Conservation (phyloP, 371 early-diverging fungal genomes). For the Mucor circinelloides region DNA sequence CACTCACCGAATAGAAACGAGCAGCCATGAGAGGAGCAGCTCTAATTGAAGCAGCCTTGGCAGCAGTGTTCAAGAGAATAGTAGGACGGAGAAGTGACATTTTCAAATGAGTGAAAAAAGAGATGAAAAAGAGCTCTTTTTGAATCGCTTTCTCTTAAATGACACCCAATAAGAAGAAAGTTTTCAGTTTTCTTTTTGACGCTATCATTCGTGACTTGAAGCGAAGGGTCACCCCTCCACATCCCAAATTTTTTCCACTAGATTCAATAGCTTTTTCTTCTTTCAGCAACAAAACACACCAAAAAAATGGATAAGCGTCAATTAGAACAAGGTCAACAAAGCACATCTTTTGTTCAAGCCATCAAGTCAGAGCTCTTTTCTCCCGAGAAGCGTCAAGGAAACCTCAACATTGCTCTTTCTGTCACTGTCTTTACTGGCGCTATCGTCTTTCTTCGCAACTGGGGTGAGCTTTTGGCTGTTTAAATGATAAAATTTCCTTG, state of each 20-base stretch:
- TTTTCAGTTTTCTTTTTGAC: not conserved
- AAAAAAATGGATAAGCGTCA: conserved; percentile 32
- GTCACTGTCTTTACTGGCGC: conserved; percentile 65
- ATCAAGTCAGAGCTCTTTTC: conserved; percentile 53
- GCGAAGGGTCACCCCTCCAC: conserved; percentile 1
- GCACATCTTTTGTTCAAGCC: conserved; percentile 38
- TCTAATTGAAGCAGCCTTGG: conserved; percentile 43
- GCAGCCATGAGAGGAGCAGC: conserved; percentile 25
- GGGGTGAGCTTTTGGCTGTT: conserved; percentile 67
- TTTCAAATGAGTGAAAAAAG: not conserved
- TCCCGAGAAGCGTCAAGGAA: conserved; percentile 59
- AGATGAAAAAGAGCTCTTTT: not conserved
- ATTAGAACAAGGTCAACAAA: conserved; percentile 35
- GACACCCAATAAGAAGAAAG: not conserved
- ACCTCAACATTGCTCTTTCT: conserved; percentile 64
- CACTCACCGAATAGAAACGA: conserved; percentile 67
- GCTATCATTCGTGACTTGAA: not conserved
- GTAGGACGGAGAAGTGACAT: conserved; percentile 45
- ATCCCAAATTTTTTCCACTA: not conserved
- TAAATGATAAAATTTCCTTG: conserved; percentile 30
- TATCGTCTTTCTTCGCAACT: conserved; percentile 66
- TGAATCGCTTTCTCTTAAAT: not conserved
- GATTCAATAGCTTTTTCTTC: not conserved
- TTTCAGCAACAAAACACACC: not conserved
- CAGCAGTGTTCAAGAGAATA: conserved; percentile 54